Percentiles rank a stretch among this genome's conserved stretches.
phyloP scores from a whole-genome alignment of 495 filamentous ascomycete species.

The Aspergillus carlsbadensis region DNA sequence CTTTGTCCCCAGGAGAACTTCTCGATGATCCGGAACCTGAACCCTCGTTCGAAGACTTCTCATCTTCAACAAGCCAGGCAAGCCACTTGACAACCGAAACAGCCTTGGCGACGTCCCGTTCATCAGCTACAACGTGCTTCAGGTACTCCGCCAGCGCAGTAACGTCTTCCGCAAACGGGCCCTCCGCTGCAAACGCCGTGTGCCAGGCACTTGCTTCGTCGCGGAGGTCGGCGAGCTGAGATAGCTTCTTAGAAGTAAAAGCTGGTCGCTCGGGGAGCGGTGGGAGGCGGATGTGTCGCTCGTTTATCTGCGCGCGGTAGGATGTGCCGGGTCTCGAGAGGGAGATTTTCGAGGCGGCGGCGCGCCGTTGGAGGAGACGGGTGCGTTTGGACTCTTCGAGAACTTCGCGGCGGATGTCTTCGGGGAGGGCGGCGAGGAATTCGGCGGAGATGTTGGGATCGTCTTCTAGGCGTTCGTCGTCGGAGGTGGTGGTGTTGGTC shows the following conservation, averaged over 20 bases:
- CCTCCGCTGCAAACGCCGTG: conserved; percentile 60
- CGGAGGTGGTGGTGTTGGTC: conserved; percentile 1
- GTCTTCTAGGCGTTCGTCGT: conserved; percentile 8
- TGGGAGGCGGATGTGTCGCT: conserved; percentile 47
- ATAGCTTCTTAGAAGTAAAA: conserved; percentile 64
- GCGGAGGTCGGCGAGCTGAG: conserved; percentile 53
- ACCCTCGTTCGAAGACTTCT: conserved; percentile 8
- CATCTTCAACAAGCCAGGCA: conserved; percentile 64
- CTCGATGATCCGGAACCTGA: neutral
- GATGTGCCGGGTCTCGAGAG: neutral
- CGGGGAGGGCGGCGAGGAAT: conserved; percentile 78
- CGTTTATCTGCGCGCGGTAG: conserved; percentile 19
- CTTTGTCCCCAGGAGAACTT: too few relatives aligned
- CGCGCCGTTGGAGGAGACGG: conserved; percentile 45
- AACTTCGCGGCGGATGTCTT: conserved; percentile 76
- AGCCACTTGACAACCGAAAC: conserved; percentile 69
- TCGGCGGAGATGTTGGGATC: conserved; percentile 52
- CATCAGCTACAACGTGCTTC: conserved; percentile 63
- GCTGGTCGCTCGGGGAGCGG: conserved; percentile 56
- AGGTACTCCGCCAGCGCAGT: conserved; percentile 68
- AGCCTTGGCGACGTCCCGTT: conserved; percentile 74
- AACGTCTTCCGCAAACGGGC: conserved; percentile 77
- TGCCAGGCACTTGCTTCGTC: conserved; percentile 67
- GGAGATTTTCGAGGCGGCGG: neutral
- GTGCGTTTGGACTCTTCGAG: conserved; percentile 66